phyloP scores from a whole-genome alignment of 192 early-diverging fungal genomes.

The Endogone sp. region DNA sequence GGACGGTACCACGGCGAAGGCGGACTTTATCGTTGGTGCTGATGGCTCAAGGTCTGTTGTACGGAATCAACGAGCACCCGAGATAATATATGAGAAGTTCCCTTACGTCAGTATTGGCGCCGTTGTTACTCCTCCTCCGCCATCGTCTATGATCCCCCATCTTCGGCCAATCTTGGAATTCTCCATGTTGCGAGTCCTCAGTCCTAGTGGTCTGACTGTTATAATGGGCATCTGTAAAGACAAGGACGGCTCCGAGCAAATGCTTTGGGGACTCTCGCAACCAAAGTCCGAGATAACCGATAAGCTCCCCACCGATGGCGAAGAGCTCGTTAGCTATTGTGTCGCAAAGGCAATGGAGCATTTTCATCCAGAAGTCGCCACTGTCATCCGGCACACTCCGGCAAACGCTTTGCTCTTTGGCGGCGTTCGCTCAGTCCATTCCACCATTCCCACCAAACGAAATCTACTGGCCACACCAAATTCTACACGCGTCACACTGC shows the following conservation, averaged over 20 bases:
- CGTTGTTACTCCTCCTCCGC: neutral
- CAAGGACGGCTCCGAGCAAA: neutral
- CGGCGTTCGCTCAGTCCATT: too few species aligned
- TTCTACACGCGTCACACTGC: constrained; percentile 7
- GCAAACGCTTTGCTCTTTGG: constrained; percentile 1
- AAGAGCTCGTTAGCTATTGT: neutral
- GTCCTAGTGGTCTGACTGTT: constrained; percentile 4
- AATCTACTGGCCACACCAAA: neutral
- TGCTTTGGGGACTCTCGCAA: constrained; percentile 7
- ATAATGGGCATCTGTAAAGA: constrained; percentile 1
- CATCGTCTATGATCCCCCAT: neutral
- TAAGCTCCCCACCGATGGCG: neutral
- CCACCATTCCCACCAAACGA: too few species aligned
- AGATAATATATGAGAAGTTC: constrained; percentile 7
- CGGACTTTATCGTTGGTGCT: constrained; percentile 16
- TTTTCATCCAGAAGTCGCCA: constrained; percentile 15
- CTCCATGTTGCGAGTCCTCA: constrained; percentile 9
- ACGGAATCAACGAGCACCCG: constrained; percentile 4
- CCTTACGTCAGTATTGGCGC: constrained; percentile 6
- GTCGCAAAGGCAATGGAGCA: too few species aligned
- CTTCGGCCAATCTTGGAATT: constrained; percentile 2
- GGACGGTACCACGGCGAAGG: constrained; percentile 11
- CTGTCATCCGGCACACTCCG: neutral
- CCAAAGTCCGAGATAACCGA: neutral
- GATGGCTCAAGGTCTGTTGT: constrained; percentile 18